These are phyloP conservation scores for Tremella mesenterica DNA, from an alignment of 768 basidiomycete species.

Conservation along the genomic window DNA sequence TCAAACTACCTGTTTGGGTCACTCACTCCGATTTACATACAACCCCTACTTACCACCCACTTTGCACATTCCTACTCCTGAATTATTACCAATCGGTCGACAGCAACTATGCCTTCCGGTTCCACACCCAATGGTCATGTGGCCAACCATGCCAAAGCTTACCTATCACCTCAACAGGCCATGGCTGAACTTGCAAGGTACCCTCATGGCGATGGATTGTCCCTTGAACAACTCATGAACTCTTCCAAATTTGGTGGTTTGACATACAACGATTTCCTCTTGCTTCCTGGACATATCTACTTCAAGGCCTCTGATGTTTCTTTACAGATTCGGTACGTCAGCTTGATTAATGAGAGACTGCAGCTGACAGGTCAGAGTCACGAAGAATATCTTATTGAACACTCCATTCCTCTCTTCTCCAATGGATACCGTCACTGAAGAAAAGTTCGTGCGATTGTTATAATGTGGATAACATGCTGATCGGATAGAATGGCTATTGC, in stretches of 20 bases:
- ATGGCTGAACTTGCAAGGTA: conserved; percentile 69
- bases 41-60: too few relatives aligned
- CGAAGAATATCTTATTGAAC: conserved; percentile 79
- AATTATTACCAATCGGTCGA: too few relatives aligned
- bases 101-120: conserved; percentile 6
- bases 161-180: conserved; percentile 63
- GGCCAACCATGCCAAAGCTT: conserved; percentile 14
- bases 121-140: conserved; percentile 7
- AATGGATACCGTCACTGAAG: conserved; percentile 99
- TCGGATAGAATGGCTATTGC: conserved; percentile 51
- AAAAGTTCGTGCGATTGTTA: too few relatives aligned
- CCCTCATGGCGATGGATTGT: conserved; percentile 66
- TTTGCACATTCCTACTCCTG: too few relatives aligned
- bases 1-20: neutral
- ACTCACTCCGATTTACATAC: neutral
- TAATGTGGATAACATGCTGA: too few relatives aligned
- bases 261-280: conserved; percentile 94
- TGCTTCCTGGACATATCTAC: conserved; percentile 91
- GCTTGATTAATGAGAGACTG: neutral
- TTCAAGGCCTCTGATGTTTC: conserved; percentile 63
- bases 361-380: conserved; percentile 51
- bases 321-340: conserved; percentile 57
- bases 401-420: conserved; percentile 96
- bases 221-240: conserved; percentile 78
- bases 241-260: conserved; percentile 60